phyloP scores from a whole-genome alignment of 2,329 filamentous ascomycete species.

The Pyrenochaeta sp. region DNA sequence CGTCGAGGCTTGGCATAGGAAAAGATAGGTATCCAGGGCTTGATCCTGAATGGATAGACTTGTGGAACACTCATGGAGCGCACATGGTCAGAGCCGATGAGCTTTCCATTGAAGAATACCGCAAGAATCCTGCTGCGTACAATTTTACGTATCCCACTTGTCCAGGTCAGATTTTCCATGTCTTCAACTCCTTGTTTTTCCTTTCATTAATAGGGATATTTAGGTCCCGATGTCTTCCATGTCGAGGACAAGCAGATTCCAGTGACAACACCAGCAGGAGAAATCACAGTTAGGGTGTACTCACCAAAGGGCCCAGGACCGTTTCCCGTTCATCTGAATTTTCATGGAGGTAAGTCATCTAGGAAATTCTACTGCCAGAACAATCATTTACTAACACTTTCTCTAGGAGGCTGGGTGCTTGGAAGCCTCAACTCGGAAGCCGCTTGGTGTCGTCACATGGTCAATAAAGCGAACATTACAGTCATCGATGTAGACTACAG shows the following conservation, averaged over 20 bases:
- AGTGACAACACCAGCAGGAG: slow-evolving; percentile 9
- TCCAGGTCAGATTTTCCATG: slow-evolving; percentile 4
- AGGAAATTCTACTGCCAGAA: too few relatives aligned
- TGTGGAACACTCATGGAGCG: slow-evolving; percentile 18
- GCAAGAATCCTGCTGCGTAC: slow-evolving; percentile 12
- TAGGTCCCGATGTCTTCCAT: slow-evolving; percentile 16
- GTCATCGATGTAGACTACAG: slow-evolving; percentile 57
- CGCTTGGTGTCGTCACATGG: slow-evolving; percentile 20
- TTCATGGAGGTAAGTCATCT: slow-evolving; percentile 12
- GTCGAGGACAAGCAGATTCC: slow-evolving; percentile 11
- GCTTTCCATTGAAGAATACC: slow-evolving; percentile 17
- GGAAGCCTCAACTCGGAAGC: slow-evolving; percentile 17
- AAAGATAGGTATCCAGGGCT: slow-evolving; percentile 8
- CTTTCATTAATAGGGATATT: neutral
- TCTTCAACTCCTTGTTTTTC: neutral
- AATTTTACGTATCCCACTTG: slow-evolving; percentile 23
- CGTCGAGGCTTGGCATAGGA: slow-evolving; percentile 6
- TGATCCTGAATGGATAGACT: slow-evolving; percentile 17
- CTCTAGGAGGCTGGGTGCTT: slow-evolving; percentile 18
- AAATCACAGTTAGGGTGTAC: slow-evolving; percentile 13
- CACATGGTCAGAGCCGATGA: slow-evolving; percentile 19
- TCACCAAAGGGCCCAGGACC: slow-evolving; percentile 13
- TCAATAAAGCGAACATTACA: slow-evolving; percentile 17
- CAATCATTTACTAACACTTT: neutral
- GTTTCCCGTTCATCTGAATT: slow-evolving; percentile 16